A percentile compares a stretch with the other conserved stretches of the same genome.
These are phyloP conservation scores for Komagataea norvegica DNA, from an alignment of 1,139 yeast genomes.

Conservation along the genomic window DNA sequence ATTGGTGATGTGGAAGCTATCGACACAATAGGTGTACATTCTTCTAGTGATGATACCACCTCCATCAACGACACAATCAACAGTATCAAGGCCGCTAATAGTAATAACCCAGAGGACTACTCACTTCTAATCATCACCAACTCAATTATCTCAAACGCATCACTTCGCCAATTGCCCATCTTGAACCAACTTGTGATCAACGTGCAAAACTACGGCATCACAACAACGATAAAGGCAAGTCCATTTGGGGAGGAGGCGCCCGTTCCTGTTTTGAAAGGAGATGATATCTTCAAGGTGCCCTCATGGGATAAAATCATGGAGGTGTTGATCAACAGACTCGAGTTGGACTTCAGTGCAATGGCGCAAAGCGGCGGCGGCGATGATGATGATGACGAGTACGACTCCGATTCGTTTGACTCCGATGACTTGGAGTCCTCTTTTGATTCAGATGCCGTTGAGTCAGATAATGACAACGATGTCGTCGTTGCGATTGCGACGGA, in stretches of 20 bases:
- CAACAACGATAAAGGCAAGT: no score
- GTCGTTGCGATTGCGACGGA: no score
- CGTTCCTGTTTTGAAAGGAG: background rate
- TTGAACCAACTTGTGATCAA: conserved; percentile 14
- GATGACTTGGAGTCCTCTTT: conserved; percentile 13
- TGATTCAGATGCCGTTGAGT: conserved; percentile 16
- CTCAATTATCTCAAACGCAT: conserved; percentile 1
- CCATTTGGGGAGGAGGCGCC: no score
- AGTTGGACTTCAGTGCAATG: conserved; percentile 15
- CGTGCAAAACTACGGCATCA: conserved; percentile 1
- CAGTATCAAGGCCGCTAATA: background rate
- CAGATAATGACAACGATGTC: conserved; percentile 3
- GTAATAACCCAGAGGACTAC: background rate
- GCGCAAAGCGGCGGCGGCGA: no score
- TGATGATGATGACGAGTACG: conserved; percentile 8
- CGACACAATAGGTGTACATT: background rate
- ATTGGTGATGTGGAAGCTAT: conserved; percentile 5
- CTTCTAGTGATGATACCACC: background rate
- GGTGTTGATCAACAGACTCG: conserved; percentile 13
- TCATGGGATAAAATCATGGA: conserved; percentile 27
- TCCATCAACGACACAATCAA: background rate
- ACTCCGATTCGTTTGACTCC: conserved; percentile 11
- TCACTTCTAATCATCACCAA: conserved; percentile 7
- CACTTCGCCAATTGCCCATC: conserved; percentile 10
- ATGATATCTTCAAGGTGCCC: conserved; percentile 4